Evolutionary conservation across 805 yeast genomes (phyloP).

Genomic region (Metschnikowia matae): DNA sequence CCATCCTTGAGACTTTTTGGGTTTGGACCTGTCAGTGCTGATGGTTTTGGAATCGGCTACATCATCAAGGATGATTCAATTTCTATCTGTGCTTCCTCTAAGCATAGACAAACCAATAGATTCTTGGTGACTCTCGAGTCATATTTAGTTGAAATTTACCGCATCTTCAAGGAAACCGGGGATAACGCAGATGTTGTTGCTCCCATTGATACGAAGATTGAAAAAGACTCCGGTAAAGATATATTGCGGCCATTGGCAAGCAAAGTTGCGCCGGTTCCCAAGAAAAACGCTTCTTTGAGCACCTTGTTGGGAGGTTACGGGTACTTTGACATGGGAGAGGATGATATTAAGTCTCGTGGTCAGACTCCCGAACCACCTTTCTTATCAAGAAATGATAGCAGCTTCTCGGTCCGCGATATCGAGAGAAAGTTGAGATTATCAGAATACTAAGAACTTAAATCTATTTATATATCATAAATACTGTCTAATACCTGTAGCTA

Average conservation of each 20-base stretch:
- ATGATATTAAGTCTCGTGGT: conserved; percentile 51
- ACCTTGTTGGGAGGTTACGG: conserved; percentile 55
- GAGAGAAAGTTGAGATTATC: conserved; percentile 62
- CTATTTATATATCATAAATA: not conserved
- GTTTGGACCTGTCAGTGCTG: conserved; percentile 55
- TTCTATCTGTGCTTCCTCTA: conserved; percentile 53
- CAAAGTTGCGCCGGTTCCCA: conserved; percentile 10
- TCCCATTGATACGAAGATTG: conserved; percentile 26
- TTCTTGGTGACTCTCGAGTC: conserved; percentile 50
- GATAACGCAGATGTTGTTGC: conserved; percentile 16
- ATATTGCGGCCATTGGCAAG: conserved; percentile 5
- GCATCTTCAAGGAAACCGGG: conserved; percentile 27
- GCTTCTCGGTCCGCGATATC: conserved; percentile 49
- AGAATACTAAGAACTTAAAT: conserved; percentile 42
- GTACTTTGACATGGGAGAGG: conserved; percentile 55
- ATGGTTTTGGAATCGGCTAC: conserved; percentile 58
- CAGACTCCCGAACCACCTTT: conserved; percentile 54
- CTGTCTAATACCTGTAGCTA: too few relatives aligned
- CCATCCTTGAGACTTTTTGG: conserved; percentile 57
- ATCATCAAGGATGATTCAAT: conserved; percentile 49
- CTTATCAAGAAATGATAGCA: conserved; percentile 35
- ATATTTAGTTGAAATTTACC: conserved; percentile 45
- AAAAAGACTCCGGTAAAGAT: not conserved
- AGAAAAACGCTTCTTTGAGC: conserved; percentile 18
- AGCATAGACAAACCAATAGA: conserved; percentile 57